A percentile compares a stretch with the other conserved stretches of the same genome.
Conservation (phyloP, 305 asterid genomes). For the Fraxinus ornus region DNA sequence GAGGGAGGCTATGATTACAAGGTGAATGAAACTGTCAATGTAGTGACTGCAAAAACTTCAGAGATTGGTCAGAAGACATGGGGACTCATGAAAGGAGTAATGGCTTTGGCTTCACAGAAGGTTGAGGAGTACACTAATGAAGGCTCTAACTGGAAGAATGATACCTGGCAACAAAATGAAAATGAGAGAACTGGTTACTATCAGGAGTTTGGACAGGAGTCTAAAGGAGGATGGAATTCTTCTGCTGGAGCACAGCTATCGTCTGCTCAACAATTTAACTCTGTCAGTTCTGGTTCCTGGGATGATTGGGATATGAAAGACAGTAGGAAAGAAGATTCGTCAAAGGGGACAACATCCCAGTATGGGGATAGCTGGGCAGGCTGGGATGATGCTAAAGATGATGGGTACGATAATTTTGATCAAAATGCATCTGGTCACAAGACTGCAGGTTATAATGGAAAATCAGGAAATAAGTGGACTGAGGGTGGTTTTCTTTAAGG, state of each 20-base stretch:
- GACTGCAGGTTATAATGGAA: slow-evolving; percentile 47
- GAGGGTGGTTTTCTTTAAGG: slow-evolving; percentile 79
- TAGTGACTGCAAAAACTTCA: slow-evolving; percentile 74
- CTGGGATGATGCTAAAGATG: slow-evolving; percentile 87
- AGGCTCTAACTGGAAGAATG: slow-evolving; percentile 48
- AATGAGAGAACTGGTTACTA: slow-evolving; percentile 47
- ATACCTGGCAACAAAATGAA: slow-evolving; percentile 63
- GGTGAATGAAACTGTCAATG: slow-evolving; percentile 86
- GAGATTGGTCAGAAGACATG: slow-evolving; percentile 96
- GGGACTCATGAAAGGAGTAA: slow-evolving; percentile 91
- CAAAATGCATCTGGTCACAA: slow-evolving; percentile 50
- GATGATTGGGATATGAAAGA: slow-evolving; percentile 83
- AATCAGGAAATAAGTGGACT: slow-evolving; percentile 65
- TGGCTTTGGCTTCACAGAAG: slow-evolving; percentile 94
- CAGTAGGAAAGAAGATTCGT: slow-evolving; percentile 44
- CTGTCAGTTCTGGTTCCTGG: slow-evolving; percentile 65
- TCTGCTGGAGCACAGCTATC: slow-evolving; percentile 44
- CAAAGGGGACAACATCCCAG: slow-evolving; percentile 44
- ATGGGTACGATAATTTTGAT: slow-evolving; percentile 48
- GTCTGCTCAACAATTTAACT: slow-evolving; percentile 42
- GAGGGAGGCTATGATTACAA: slow-evolving; percentile 91
- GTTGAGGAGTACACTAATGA: slow-evolving; percentile 88
- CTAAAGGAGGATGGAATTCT: slow-evolving; percentile 66
- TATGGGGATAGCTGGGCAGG: slow-evolving; percentile 87
- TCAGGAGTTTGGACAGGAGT: slow-evolving; percentile 56